Evolutionary conservation across 768 basidiomycete genomes (phyloP), one percentile per base, ranked within the genome.

Genomic region (Lepiota subincarnata): DNA sequence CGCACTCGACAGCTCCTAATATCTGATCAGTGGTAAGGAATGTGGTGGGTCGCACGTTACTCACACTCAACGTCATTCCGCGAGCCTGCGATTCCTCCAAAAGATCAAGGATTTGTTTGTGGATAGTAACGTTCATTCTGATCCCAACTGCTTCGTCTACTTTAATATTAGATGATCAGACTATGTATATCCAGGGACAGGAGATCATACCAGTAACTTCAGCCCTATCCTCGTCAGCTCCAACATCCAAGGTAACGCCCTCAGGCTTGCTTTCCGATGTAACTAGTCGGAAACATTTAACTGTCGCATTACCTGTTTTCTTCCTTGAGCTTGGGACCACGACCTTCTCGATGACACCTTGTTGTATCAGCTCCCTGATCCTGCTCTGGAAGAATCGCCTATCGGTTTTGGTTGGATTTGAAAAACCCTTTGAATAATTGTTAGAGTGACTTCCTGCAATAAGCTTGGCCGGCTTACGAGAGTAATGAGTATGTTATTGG

Each of bases 311-410:
- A 38, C 68, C 63, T 16, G 75, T 72, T 53, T 75, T 73, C 58
- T 75, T 81, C 51, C 68, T 71, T 61, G 77, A 75, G 59, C 71
- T 82, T 4, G 87, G 86, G 7, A 92, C 83, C 39, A 81, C 67
- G 24, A 93, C 80, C 55, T 82, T 84, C 64, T 93, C 91, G 34
- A 94, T 78, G 36, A 89, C 62, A 6, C 88, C 83, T 62, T 86
- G 80, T 48, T 82, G 79, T 16, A 89, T 78, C 60, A 94, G 73
- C 59, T 87, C 88, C 2, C 83, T 80, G 37, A 93, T 71, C 40
- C 90, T 77, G 34, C 78, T 81, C 62, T 84, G 82, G 65, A 94
- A 91, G 62, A 92, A 90, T 12, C 91, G 81, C n/a, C 91, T 80
- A 59, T 92, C 86, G 3, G 81, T 81, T 66, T 84, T 89, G 4